Evolutionary conservation across 768 basidiomycete species (phyloP), one percentile per base, ranked within the genome.

Genomic region (Suillus luteus): DNA sequence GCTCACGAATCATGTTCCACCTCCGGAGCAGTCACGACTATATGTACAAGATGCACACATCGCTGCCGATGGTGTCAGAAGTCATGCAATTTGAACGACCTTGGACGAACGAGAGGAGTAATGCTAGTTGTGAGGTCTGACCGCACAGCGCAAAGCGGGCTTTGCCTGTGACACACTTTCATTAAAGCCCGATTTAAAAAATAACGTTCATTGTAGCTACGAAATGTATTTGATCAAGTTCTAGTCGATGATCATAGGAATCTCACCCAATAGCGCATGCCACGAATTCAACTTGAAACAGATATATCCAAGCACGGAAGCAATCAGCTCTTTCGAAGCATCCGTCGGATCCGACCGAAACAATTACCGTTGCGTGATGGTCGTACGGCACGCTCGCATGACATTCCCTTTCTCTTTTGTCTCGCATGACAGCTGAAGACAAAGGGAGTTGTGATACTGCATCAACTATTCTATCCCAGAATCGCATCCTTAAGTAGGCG

Each of bases 1-100:
- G 70, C 38, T 69, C 64, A 54, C 67, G 74, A 24, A 76, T 73
- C 24, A 69, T 73, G 38, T 76, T 73, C 67, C 70, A 67, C 48
- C 73, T 76, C 5, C 65, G 60, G 27, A 51, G 66, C 31, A 70
- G 69, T 35, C 66, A 71, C 41, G 49, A 35, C 46, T 44, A 58
- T 19, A 4, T 4, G 17, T 14, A 41, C 17, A 40, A 58, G 24
- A 27, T 1, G 11, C 19, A 33, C 19, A 12, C 33, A 3, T 8
- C 40, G 19, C 12, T 5, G 5, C 1, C 3, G 9, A 27, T 41
- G 3, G 0, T 10, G 2, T 6, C 24, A 11, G 40, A 19, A 41
- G 4, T 0, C 41, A 31, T 58, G 0, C 38, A 12, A 2, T 31
- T 19, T 58, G 11, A 0, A 41, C 57, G 6, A 12, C 24, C 27